Evolutionary conservation across 805 yeast genomes (phyloP), one percentile per base, ranked within the genome.

Genomic region (Candida easanensis): DNA sequence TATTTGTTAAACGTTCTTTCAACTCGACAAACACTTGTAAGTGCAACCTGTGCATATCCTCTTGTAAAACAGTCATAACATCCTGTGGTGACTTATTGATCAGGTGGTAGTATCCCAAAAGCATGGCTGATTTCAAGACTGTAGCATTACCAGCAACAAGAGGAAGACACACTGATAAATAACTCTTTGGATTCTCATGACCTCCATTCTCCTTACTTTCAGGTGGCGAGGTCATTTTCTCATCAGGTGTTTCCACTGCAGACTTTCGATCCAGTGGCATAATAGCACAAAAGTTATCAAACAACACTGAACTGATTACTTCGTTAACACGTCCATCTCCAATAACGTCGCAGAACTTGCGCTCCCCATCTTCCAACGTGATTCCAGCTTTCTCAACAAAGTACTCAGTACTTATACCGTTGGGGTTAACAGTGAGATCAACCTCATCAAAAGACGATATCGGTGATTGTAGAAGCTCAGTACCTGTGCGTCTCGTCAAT

Each of bases 111-210:
- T 44, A 47, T 8, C 49, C 45, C 15, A 50, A 18, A 3, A 50
- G 32, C 18, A 50, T 27, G 5, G 48, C 44, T 15, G 47, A 39
- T 9, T 47, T 36, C 15, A 50, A 35, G 11, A 44, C 42, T n/a
- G 45, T 38, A 10, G 49, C 46, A 33, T 46, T 47, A 22, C 53
- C 53, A 5, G 50, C 45, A 4, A 50, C 36, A 16, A 50, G 27
- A 14, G 51, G 47, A 11, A 50, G 22, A 17, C 41, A 39, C 10
- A 50, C 49, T 2, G 46, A 30, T 2, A 42, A 33, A 21, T 45
- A 37, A 14, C 36, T 33, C 34, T 26, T 40, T 13, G 47, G 39
- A 13, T 33, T 30, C 34, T 4, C 20, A 11, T 30, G 40, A 7
- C 13, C 20, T 5, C 21, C 10, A 8, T 26, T 26, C n/a, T 30